These are phyloP conservation scores for Arthrobotrys sinensis DNA, from an alignment of 2,329 filamentous ascomycete genomes.

Conservation along the genomic window DNA sequence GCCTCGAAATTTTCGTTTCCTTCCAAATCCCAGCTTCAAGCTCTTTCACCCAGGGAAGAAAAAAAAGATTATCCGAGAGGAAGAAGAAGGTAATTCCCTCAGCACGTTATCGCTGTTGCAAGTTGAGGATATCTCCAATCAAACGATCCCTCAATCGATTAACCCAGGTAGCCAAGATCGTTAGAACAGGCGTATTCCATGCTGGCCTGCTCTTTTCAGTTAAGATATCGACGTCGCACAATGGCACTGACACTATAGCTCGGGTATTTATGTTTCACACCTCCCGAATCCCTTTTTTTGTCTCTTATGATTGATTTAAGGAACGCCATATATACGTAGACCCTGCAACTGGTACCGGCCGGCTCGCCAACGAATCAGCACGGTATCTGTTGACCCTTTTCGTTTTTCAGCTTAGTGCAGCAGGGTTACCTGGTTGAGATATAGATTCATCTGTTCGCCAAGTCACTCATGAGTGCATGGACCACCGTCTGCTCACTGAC, in stretches of 20 bases:
- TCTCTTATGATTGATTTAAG: background rate
- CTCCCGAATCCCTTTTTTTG: too few species aligned
- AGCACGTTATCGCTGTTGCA: background rate
- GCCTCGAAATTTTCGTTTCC: background rate
- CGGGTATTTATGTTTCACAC: conserved; percentile 17
- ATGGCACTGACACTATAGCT: conserved; percentile 16
- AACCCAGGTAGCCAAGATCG: conserved; percentile 24
- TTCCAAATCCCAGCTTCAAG: conserved; percentile 5
- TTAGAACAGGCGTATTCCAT: conserved; percentile 30
- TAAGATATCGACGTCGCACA: background rate
- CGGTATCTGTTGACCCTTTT: background rate
- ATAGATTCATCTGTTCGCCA: conserved; percentile 4
- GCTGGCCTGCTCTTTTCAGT: background rate
- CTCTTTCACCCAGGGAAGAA: background rate
- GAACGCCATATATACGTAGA: background rate
- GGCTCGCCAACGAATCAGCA: background rate
- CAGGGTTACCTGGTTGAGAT: background rate
- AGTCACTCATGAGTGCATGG: background rate
- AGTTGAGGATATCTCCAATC: background rate
- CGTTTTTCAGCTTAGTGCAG: background rate
- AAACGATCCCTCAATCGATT: background rate
- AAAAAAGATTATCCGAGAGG: conserved; percentile 1
- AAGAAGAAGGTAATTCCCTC: conserved; percentile 27
- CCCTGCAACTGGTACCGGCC: background rate
- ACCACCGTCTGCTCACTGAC: background rate